phyloP scores from a whole-genome alignment of 2,329 filamentous ascomycete species.

The Aspergillus sp. region DNA sequence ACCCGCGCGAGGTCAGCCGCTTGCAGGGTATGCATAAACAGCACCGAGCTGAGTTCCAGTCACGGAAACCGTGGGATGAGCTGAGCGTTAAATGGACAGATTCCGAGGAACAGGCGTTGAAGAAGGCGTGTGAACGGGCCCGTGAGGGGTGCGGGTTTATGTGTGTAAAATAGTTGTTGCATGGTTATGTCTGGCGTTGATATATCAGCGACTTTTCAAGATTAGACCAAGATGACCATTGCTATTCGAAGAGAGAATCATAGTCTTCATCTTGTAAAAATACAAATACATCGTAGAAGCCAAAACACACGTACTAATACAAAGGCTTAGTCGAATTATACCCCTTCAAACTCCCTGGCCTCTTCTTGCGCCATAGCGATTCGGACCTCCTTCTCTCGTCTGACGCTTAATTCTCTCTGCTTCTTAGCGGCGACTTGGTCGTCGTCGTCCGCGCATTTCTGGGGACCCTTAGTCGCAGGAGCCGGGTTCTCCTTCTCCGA shows the following conservation, averaged over 20 bases:
- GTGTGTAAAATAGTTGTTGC: slow-evolving; percentile 44
- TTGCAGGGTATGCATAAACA: slow-evolving; percentile 48
- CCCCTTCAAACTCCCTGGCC: too few relatives aligned
- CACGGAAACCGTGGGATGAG: slow-evolving; percentile 53
- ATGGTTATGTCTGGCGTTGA: too few relatives aligned
- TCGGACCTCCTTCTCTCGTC: neutral
- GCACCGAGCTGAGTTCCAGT: slow-evolving; percentile 48
- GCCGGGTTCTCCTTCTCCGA: neutral
- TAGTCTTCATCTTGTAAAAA: too few relatives aligned
- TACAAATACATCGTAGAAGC: too few relatives aligned
- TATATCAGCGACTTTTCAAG: too few relatives aligned
- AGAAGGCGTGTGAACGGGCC: slow-evolving; percentile 46
- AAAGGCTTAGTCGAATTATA: too few relatives aligned
- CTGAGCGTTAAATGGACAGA: slow-evolving; percentile 57
- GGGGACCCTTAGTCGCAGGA: neutral
- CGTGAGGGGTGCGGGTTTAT: slow-evolving; percentile 52
- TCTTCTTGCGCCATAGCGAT: neutral
- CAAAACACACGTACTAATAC: too few relatives aligned
- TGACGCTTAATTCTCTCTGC: neutral
- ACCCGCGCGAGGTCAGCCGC: slow-evolving; percentile 48
- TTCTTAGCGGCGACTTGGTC: neutral
- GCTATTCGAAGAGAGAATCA: too few relatives aligned
- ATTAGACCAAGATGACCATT: too few relatives aligned
- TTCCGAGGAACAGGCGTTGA: slow-evolving; percentile 51
- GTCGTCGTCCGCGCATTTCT: neutral